Conservation (phyloP, 495 filamentous ascomycete species). For the Penicillium angulare region DNA sequence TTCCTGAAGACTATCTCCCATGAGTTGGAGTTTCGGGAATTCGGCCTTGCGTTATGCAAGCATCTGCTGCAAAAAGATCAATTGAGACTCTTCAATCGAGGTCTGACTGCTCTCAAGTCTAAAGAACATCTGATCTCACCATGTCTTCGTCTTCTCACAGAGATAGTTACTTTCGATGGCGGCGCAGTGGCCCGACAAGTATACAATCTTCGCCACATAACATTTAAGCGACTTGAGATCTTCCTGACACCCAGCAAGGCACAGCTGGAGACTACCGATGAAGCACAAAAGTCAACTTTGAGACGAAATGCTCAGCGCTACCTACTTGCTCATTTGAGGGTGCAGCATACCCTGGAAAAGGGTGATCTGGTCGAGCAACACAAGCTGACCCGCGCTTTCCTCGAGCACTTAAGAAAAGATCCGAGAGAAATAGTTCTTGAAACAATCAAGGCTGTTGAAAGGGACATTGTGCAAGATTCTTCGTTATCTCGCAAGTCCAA, state of each 20-base stretch:
- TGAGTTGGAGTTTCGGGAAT: slow-evolving; percentile 65
- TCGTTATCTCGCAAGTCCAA: slow-evolving; percentile 69
- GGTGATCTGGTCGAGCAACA: slow-evolving; percentile 71
- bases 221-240: slow-evolving; percentile 66
- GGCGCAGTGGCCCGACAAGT: slow-evolving; percentile 69
- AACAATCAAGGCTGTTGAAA: slow-evolving; percentile 61
- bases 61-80: slow-evolving; percentile 71
- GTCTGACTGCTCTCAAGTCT: slow-evolving; percentile 65
- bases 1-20: slow-evolving; percentile 71
- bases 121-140: slow-evolving; percentile 87
- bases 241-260: slow-evolving; percentile 47
- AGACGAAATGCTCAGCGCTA: slow-evolving; percentile 73
- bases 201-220: slow-evolving; percentile 66
- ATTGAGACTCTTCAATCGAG: slow-evolving; percentile 67
- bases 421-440: slow-evolving; percentile 66
- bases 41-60: slow-evolving; percentile 70
- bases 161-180: slow-evolving; percentile 77
- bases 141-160: slow-evolving; percentile 73
- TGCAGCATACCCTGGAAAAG: slow-evolving; percentile 67
- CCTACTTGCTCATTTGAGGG: slow-evolving; percentile 68
- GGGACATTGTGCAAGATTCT: slow-evolving; percentile 65
- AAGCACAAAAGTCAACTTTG: slow-evolving; percentile 63
- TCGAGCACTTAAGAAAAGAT: slow-evolving; percentile 70
- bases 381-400: slow-evolving; percentile 65
- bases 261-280: slow-evolving; percentile 48